Evolutionary conservation across 2,329 filamentous ascomycete genomes (phyloP), one percentile per base, ranked within the genome.

Genomic region (Aspergillus tubingensis): DNA sequence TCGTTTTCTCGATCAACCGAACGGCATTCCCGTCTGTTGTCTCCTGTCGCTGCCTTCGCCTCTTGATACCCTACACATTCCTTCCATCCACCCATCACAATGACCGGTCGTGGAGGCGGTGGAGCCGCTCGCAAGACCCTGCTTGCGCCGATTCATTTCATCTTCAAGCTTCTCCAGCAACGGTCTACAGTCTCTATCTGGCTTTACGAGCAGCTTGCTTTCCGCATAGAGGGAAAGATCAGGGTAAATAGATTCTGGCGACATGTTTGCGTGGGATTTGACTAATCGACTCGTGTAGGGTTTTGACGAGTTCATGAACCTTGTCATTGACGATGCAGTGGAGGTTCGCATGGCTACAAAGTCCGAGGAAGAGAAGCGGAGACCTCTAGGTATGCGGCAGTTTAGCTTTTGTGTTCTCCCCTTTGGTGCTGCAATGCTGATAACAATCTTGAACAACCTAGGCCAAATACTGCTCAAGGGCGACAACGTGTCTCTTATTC

Each of bases 251-350:
- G 49, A 56, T 11, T 32, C 39, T 55, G 47, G 25, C 43, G 30
- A 25, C 19, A 13, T 32, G 41, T 6, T 23, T 50, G 44, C 27
- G 49, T 50, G 60, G 17, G 8, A 36, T 54, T 43, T 47, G 56
- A 44, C 57, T 65, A 51, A 64, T 49, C 13, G 43, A 27, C 17
- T 59, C 25, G n/a, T 38, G 25, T 65, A 96, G 92, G 93, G 95
- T 13, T 99, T 99, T 68, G 95, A 99, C 76, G 95, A 99, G 79
- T 99, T 98, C 81, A 97, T 99, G 93, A 99, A 99, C 81, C 83
- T 99, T 53, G 95, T 98, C 41, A 86, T 96, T 67, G 95, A 99
- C 73, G 92, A 99, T 70, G 95, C 95, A 30, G 87, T 97, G 59
- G 94, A 98, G 79, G 92, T 99, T 48, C 91, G 89, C 76, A 86